Conservation (phyloP, 331 rosid genomes). For the Quercus phellos region DNA sequence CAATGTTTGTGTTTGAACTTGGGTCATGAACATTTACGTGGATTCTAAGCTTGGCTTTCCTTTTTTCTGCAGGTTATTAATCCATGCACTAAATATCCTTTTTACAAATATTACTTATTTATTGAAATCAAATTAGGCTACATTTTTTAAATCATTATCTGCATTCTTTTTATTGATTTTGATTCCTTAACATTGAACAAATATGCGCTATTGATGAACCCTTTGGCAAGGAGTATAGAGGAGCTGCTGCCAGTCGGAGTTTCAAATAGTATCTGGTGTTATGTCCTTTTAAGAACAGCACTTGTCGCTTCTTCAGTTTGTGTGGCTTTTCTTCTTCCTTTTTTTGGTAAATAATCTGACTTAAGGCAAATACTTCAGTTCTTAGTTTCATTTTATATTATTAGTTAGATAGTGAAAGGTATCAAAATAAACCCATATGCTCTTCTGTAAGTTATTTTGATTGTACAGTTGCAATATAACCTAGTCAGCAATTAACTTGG, state of each 20-base stretch:
- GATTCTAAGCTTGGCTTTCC: slow-evolving; percentile 24
- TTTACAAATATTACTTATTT: slow-evolving; percentile 3
- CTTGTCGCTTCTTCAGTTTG: slow-evolving; percentile 58
- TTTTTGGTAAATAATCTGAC: slow-evolving; percentile 56
- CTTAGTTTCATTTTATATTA: not conserved
- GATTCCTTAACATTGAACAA: slow-evolving; percentile 50
- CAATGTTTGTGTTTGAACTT: not conserved
- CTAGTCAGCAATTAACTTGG: not conserved
- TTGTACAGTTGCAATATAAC: not conserved
- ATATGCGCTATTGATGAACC: slow-evolving; percentile 79
- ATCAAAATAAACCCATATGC: not conserved
- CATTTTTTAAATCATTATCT: slow-evolving; percentile 12
- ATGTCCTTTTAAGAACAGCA: slow-evolving; percentile 54
- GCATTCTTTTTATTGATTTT: not conserved
- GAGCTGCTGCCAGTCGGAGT: slow-evolving; percentile 59
- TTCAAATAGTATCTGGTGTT: slow-evolving; percentile 51
- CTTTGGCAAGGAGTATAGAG: slow-evolving; percentile 71
- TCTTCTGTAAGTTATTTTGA: not conserved
- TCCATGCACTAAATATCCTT: slow-evolving; percentile 87
- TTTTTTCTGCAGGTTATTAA: slow-evolving; percentile 53
- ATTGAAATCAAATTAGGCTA: slow-evolving; percentile 2
- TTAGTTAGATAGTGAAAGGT: not conserved
- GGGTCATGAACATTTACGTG: not conserved
- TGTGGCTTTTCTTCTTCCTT: slow-evolving; percentile 69
- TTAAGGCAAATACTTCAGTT: not conserved